phyloP scores from a whole-genome alignment of 176 grass and related monocot genomes.

The Carex kokanica region DNA sequence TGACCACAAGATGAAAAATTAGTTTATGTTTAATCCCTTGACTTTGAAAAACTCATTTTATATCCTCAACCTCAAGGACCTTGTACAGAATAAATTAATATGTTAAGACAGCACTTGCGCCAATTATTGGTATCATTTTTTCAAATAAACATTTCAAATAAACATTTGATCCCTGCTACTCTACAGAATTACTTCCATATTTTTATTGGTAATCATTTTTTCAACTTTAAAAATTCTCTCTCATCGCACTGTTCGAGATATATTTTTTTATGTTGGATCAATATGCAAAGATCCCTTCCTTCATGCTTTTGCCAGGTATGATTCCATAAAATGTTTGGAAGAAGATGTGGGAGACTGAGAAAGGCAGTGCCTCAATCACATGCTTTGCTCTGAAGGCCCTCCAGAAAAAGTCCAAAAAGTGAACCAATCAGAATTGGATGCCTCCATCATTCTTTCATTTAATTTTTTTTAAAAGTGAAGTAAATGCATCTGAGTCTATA shows the following conservation, averaged over 20 bases:
- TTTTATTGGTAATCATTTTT: background rate
- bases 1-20: too few relatives aligned
- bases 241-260: background rate
- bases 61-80: too few relatives aligned
- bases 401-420: slow-evolving; percentile 1
- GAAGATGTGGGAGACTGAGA: background rate
- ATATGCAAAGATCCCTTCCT: background rate
- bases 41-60: too few relatives aligned
- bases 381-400: slow-evolving; percentile 3
- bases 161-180: background rate
- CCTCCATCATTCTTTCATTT: background rate
- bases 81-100: background rate
- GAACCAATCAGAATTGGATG: background rate
- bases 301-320: background rate
- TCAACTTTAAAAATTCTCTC: background rate
- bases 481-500: background rate
- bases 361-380: background rate
- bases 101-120: too few relatives aligned
- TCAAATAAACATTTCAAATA: background rate
- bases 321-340: slow-evolving; percentile 18
- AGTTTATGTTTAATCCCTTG: too few relatives aligned
- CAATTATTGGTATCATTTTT: too few relatives aligned
- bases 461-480: background rate
- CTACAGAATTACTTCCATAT: background rate
- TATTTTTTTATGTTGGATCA: background rate